These are phyloP conservation scores for Murraya koenigii DNA, from an alignment of 345 rosid genomes.

Conservation along the genomic window DNA sequence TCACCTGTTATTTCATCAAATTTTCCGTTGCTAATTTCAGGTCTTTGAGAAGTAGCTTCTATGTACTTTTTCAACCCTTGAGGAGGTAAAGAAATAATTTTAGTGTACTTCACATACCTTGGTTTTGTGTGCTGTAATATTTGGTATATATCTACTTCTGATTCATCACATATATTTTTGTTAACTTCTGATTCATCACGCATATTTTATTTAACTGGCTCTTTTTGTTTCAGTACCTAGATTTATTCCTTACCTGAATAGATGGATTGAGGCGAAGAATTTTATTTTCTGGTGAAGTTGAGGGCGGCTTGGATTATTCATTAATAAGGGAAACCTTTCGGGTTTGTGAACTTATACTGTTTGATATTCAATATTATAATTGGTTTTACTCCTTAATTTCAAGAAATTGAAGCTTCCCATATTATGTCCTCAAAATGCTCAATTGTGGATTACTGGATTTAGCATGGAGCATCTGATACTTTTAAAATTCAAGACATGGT, in stretches of 20 bases:
- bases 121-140: neutral
- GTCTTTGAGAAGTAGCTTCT: constrained; percentile 77
- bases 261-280: constrained; percentile 90
- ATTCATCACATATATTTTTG: neutral
- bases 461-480: constrained; percentile 33
- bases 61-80: constrained; percentile 71
- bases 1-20: constrained; percentile 7
- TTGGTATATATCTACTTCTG: constrained; percentile 5
- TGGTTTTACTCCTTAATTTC: constrained; percentile 11
- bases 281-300: constrained; percentile 36
- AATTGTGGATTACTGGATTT: constrained; percentile 18
- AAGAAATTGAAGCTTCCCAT: constrained; percentile 15
- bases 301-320: constrained; percentile 52
- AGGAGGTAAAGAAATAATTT: constrained; percentile 54
- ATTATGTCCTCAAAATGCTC: neutral
- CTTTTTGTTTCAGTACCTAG: constrained; percentile 62
- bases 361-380: neutral
- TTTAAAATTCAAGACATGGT: neutral
- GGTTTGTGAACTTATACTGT: constrained; percentile 41
- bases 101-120: neutral
- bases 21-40: constrained; percentile 42
- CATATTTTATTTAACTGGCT: neutral
- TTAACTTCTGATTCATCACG: too few species aligned
- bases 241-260: constrained; percentile 72
- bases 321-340: constrained; percentile 68